phyloP scores from a whole-genome alignment of 345 rosid species.

The Salix suchowensis region DNA sequence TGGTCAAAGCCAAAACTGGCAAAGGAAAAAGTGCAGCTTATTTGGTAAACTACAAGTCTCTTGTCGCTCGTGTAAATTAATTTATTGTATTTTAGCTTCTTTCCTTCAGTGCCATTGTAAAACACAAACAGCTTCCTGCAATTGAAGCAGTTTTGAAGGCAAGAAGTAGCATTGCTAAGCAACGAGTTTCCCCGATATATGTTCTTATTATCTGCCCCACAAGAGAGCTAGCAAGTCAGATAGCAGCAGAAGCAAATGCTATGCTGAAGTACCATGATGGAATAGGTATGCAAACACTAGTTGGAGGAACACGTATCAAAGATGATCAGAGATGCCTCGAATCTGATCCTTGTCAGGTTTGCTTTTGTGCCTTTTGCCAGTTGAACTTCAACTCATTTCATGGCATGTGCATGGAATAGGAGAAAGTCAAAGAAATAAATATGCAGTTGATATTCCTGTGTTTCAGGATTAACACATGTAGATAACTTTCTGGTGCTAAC shows the following conservation, averaged over 20 bases:
- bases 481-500: constrained; percentile 2
- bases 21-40: constrained; percentile 86
- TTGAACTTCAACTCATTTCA: constrained; percentile 1
- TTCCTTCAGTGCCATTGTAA: constrained; percentile 37
- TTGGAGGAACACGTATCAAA: constrained; percentile 94
- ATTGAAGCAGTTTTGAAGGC: constrained; percentile 95
- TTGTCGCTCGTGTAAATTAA: constrained; percentile 10
- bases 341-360: constrained; percentile 88
- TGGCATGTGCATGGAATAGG: not conserved
- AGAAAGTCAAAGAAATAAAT: not conserved
- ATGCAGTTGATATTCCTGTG: not conserved
- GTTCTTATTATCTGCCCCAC: constrained; percentile 88
- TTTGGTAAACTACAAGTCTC: constrained; percentile 54
- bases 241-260: constrained; percentile 91
- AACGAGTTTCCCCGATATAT: constrained; percentile 47
- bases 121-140: constrained; percentile 92
- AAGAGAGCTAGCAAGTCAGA: constrained; percentile 91
- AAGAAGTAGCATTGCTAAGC: constrained; percentile 29
- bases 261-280: constrained; percentile 75
- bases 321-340: constrained; percentile 79
- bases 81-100: constrained; percentile 14
- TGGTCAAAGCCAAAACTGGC: constrained; percentile 90
- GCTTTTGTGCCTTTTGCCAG: not conserved
- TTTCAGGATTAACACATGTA: not conserved
- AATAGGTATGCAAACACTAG: constrained; percentile 75